These are phyloP conservation scores for Pichia cactophila DNA, from an alignment of 1,139 yeast genomes.

Conservation along the genomic window DNA sequence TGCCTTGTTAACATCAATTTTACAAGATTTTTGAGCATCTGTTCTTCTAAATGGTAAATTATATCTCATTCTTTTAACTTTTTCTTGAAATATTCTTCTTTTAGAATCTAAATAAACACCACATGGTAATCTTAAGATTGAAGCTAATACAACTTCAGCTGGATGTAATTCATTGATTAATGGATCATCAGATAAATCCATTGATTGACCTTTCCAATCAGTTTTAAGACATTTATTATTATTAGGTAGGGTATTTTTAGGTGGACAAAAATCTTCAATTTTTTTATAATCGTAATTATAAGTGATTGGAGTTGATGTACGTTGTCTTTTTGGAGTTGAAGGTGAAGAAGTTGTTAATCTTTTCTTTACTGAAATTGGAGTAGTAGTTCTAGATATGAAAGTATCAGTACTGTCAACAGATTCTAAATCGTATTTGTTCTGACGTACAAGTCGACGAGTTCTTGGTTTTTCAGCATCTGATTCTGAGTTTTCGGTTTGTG, in stretches of 20 bases:
- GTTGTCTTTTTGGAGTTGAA: constrained; percentile 29
- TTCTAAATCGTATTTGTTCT: constrained; percentile 26
- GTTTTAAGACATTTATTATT: constrained; percentile 67
- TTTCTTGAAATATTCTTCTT: constrained; percentile 81
- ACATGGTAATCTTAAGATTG: constrained; percentile 81
- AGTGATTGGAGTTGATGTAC: constrained; percentile 31
- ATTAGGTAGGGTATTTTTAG: constrained; percentile 45
- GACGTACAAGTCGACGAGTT: constrained; percentile 49
- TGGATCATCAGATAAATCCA: constrained; percentile 81
- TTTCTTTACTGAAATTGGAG: constrained; percentile 35
- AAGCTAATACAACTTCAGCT: constrained; percentile 83
- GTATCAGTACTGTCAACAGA: constrained; percentile 19
- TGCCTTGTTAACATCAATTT: constrained; percentile 95
- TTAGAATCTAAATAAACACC: constrained; percentile 87
- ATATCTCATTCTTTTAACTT: constrained; percentile 65
- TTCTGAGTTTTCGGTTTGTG: constrained; percentile 36
- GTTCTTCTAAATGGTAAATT: constrained; percentile 90
- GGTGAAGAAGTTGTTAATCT: constrained; percentile 20
- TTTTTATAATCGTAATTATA: constrained; percentile 51
- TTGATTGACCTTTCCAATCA: constrained; percentile 98
- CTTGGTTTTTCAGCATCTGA: constrained; percentile 42
- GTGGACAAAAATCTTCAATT: constrained; percentile 73
- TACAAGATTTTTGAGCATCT: constrained; percentile 95
- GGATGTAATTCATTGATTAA: constrained; percentile 70
- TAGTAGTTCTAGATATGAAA: constrained; percentile 25